Conservation (phyloP, 768 basidiomycete species). For the Mycena indigotica region DNA sequence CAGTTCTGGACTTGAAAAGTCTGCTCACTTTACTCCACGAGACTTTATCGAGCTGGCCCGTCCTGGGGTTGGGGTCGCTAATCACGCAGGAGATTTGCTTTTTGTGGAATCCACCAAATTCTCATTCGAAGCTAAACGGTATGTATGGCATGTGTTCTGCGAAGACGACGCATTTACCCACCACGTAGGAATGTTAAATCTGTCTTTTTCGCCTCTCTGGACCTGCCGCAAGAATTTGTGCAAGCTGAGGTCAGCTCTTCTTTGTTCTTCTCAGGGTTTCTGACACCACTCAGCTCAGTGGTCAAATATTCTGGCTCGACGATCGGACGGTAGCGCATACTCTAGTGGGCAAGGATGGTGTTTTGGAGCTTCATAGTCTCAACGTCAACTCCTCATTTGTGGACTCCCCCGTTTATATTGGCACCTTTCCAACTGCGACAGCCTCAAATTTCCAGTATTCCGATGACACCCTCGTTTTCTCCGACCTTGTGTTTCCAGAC, state of each 20-base stretch:
- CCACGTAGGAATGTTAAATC: conserved; percentile 65
- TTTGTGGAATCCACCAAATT: conserved; percentile 70
- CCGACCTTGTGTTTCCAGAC: conserved; percentile 78
- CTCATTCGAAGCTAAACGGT: conserved; percentile 76
- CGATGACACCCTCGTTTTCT: conserved; percentile 74
- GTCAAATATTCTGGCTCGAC: conserved; percentile 80
- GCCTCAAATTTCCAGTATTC: conserved; percentile 73
- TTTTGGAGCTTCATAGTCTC: conserved; percentile 63
- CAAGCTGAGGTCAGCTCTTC: conserved; percentile 25
- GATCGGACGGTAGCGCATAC: conserved; percentile 70
- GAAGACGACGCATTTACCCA: background rate
- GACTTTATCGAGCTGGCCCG: conserved; percentile 71
- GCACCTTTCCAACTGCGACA: conserved; percentile 67
- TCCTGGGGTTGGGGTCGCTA: conserved; percentile 66
- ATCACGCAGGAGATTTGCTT: conserved; percentile 67
- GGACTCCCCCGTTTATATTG: conserved; percentile 50
- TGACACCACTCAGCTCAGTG: conserved; percentile 52
- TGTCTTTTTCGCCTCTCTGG: conserved; percentile 62
- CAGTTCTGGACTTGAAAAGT: conserved; percentile 34
- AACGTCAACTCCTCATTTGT: conserved; percentile 42
- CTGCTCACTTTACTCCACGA: conserved; percentile 67
- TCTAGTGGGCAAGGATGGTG: conserved; percentile 49
- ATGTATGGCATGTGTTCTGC: conserved; percentile 27
- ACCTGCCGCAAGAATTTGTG: conserved; percentile 57
- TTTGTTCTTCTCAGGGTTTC: background rate